Base-by-base conservation (phyloP, 495 filamentous ascomycete genomes). In the Neohortaea acidophila region DNA sequence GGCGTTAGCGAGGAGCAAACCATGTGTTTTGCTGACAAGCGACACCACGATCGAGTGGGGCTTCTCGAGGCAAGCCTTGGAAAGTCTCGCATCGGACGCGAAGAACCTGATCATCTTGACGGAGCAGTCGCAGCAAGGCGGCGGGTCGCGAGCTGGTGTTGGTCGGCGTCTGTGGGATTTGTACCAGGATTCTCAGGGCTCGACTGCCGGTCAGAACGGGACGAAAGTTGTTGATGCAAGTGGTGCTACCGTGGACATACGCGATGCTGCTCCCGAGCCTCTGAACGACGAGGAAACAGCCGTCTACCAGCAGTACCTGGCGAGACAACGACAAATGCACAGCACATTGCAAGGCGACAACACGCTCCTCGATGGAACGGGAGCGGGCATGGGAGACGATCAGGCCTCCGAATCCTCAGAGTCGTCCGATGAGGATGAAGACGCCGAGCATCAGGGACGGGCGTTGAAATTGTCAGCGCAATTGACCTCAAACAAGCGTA, bases 1-100 rank as follows among this genome's bases (percentile, higher is more conserved):
- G 43, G 59, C 82, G 28, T 51, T 78, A 8, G 48, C 55, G 9
- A 57, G 65, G 22, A 43, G 54, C 21, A 62, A 58, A 26, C 66
- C 70, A 21, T 41, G 61, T 49, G 86, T 97, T 8, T 86, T 97
- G 41, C 67, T 97, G 46, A 86, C 89, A 5, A 93, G 82, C 33
- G 85, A 94, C 55, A 67, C 76, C 0, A 87, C 83, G 21, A 54
- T 97, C 20, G 84, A 89, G 38, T 97, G 91, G 89, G 89, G 89
- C 0, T 93, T 94, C 51, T 89, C 91, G 1, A 81, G 77, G 52
- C 76, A 85, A n/a, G 71, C 85, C 4, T 58, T 96, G n/a, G 68
- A 68, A 29, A 61, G 61, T 17, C 68, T 99, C 36, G 81, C 82
- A 0, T 62, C 67, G 33, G 81, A 91, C 44, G 61, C 73, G 1